Conservation (phyloP, 352 stramenopile species). For the Phytophthora kernoviae region DNA sequence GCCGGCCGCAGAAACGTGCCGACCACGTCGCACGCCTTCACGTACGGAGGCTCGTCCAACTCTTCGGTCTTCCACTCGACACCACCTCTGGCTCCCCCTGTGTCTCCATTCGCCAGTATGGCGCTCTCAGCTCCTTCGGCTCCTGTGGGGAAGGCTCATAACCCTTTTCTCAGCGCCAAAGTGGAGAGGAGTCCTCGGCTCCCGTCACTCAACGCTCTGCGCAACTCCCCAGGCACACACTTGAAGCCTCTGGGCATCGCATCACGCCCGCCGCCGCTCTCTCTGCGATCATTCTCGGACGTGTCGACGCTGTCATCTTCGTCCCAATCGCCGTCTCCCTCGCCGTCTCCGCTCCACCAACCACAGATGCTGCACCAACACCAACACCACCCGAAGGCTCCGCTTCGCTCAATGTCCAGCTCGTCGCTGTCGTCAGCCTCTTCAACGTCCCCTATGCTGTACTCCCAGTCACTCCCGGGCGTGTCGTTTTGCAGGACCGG, state of each 20-base stretch:
- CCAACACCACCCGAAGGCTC: slow-evolving; percentile 25
- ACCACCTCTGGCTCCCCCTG: slow-evolving; percentile 55
- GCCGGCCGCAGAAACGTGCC: slow-evolving; percentile 20
- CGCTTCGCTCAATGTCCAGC: slow-evolving; percentile 36
- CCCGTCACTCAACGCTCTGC: slow-evolving; percentile 74
- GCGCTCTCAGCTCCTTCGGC: slow-evolving; percentile 69
- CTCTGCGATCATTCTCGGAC: slow-evolving; percentile 61
- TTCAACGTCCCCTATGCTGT: slow-evolving; percentile 40
- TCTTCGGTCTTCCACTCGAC: slow-evolving; percentile 51
- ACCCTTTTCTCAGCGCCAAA: slow-evolving; percentile 62
- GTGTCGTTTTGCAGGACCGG: slow-evolving; percentile 67
- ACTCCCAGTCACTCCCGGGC: slow-evolving; percentile 74
- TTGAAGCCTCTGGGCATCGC: slow-evolving; percentile 67
- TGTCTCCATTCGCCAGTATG: slow-evolving; percentile 76
- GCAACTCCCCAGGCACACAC: slow-evolving; percentile 59
- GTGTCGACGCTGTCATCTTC: slow-evolving; percentile 55
- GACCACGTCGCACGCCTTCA: slow-evolving; percentile 53
- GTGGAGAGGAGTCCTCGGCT: slow-evolving; percentile 71
- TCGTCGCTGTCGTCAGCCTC: slow-evolving; percentile 48
- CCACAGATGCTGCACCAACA: slow-evolving; percentile 32
- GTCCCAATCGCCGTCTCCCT: slow-evolving; percentile 42
- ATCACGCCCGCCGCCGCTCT: slow-evolving; percentile 54
- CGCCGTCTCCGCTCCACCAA: slow-evolving; percentile 40
- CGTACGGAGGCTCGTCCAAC: slow-evolving; percentile 54
- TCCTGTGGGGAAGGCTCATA: slow-evolving; percentile 51